These are phyloP conservation scores for Mucor saturninus DNA, from an alignment of 371 early-diverging fungal genomes.

Conservation along the genomic window DNA sequence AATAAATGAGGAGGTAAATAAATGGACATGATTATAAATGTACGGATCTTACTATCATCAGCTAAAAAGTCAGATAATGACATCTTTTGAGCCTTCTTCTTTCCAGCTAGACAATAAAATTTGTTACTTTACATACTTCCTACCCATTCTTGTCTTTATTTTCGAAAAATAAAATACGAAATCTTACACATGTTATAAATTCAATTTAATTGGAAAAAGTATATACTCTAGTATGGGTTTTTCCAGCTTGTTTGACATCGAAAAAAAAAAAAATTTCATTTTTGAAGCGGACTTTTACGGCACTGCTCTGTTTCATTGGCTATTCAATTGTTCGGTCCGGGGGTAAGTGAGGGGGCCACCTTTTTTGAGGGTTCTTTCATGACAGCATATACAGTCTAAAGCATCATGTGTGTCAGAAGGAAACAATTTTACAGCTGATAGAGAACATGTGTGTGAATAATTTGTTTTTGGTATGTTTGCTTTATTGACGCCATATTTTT, in stretches of 20 bases:
- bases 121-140: background rate
- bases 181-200: constrained; percentile 3
- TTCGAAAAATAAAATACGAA: background rate
- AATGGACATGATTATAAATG: constrained; percentile 8
- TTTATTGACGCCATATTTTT: no score
- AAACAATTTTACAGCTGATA: no score
- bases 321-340: no score
- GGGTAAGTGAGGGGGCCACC: no score
- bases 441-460: no score
- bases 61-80: constrained; percentile 79
- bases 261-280: background rate
- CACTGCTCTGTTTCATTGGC: no score
- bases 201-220: background rate
- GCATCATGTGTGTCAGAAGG: no score
- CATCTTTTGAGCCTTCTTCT: constrained; percentile 82
- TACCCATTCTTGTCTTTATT: background rate
- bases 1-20: constrained; percentile 9
- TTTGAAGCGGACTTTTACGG: no score
- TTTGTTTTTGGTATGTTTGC: no score
- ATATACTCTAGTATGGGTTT: background rate
- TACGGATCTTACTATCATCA: constrained; percentile 60
- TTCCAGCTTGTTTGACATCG: background rate
- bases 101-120: constrained; percentile 51
- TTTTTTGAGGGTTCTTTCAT: no score
- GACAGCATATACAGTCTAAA: no score